These are phyloP conservation scores for Andrographis paniculata DNA, from an alignment of 305 asterid species.

Conservation along the genomic window DNA sequence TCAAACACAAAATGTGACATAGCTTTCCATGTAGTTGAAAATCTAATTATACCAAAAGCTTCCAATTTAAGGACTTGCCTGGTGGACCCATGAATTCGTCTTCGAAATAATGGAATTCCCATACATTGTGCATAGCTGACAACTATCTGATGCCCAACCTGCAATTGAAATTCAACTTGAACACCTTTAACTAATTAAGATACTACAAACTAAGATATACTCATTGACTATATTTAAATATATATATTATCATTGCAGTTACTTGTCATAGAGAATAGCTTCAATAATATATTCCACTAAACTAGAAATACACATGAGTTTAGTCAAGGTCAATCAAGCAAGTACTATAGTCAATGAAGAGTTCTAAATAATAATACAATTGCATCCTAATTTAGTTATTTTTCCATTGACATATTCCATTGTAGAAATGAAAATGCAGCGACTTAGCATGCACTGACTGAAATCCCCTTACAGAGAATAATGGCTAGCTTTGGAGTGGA, in stretches of 20 bases:
- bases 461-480: not conserved
- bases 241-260: not conserved
- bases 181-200: not conserved
- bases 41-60: constrained; percentile 8
- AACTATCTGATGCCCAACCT: constrained; percentile 94
- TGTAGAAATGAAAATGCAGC: not conserved
- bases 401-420: not conserved
- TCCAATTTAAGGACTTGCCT: constrained; percentile 48
- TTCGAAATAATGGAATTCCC: constrained; percentile 83
- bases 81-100: constrained; percentile 79
- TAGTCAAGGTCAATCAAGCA: not conserved
- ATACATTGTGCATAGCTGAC: constrained; percentile 73
- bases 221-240: not conserved
- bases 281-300: not conserved
- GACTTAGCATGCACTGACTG: not conserved
- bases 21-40: no score
- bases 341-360: not conserved
- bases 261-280: not conserved
- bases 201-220: not conserved
- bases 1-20: not conserved
- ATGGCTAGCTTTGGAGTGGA: not conserved
- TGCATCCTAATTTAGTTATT: not conserved
- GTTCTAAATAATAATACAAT: not conserved
- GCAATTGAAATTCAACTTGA: constrained; percentile 18
- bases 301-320: not conserved